phyloP scores from a whole-genome alignment of 352 stramenopile genomes.

The Phytophthora vignae region DNA sequence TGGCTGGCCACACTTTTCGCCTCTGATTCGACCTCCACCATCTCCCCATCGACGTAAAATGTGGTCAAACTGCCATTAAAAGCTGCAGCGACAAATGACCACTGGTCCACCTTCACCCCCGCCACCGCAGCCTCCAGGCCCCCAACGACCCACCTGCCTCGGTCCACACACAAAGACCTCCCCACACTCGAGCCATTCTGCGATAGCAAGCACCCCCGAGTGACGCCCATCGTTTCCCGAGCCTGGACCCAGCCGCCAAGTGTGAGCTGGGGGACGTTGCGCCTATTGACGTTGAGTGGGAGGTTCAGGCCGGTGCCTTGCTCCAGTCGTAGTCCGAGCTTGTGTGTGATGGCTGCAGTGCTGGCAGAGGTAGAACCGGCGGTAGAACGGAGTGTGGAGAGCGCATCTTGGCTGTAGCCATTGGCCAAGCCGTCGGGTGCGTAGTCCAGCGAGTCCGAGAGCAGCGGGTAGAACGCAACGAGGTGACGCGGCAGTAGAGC shows the following conservation, averaged over 20 bases:
- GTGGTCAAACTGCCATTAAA: constrained; percentile 38
- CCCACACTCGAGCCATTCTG: constrained; percentile 49
- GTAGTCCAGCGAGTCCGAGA: constrained; percentile 43
- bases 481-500: constrained; percentile 47
- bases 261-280: constrained; percentile 38
- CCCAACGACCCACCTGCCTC: constrained; percentile 43
- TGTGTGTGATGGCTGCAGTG: neutral
- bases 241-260: constrained; percentile 55
- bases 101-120: constrained; percentile 30
- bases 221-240: constrained; percentile 19
- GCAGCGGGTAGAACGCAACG: constrained; percentile 59
- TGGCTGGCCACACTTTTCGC: constrained; percentile 30
- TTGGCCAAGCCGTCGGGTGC: constrained; percentile 40
- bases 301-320: constrained; percentile 43
- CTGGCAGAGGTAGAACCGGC: neutral
- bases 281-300: constrained; percentile 37
- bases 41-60: constrained; percentile 33
- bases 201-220: constrained; percentile 52
- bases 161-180: constrained; percentile 48
- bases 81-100: constrained; percentile 52
- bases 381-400: constrained; percentile 3
- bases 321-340: constrained; percentile 37
- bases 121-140: constrained; percentile 6
- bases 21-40: constrained; percentile 32
- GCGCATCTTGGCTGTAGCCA: constrained; percentile 55